phyloP scores from a whole-genome alignment of 345 rosid genomes.

The Hibiscus trionum region DNA sequence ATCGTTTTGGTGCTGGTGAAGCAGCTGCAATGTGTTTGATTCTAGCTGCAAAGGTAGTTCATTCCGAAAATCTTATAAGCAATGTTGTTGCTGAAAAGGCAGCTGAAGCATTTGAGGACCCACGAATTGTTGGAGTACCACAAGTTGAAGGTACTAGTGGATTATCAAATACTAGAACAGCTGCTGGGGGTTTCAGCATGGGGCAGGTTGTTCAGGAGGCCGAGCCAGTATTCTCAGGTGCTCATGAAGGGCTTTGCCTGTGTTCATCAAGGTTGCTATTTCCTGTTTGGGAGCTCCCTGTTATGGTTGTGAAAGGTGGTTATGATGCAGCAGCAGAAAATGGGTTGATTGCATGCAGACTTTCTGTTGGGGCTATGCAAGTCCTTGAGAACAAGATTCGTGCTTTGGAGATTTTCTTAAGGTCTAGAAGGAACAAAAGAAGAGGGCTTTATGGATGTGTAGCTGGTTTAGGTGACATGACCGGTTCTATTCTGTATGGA shows the following conservation, averaged over 20 bases:
- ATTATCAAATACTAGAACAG: constrained; percentile 67
- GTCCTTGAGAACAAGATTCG: constrained; percentile 80
- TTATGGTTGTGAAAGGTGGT: constrained; percentile 53
- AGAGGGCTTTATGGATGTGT: constrained; percentile 96
- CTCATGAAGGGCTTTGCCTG: constrained; percentile 89
- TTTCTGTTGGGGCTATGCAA: constrained; percentile 70
- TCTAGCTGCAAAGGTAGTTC: constrained; percentile 82
- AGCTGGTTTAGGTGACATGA: constrained; percentile 80
- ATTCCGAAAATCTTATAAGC: constrained; percentile 67
- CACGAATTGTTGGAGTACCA: constrained; percentile 91
- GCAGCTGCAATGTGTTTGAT: constrained; percentile 99
- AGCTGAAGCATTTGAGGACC: constrained; percentile 95
- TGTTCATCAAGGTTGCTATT: constrained; percentile 85
- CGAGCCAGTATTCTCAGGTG: constrained; percentile 91
- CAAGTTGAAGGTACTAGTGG: constrained; percentile 82
- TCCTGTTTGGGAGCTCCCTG: constrained; percentile 92
- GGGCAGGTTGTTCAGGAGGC: constrained; percentile 99
- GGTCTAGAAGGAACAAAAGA: constrained; percentile 84
- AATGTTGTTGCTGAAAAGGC: constrained; percentile 79
- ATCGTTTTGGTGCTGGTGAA: constrained; percentile 92
- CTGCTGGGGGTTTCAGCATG: constrained; percentile 94
- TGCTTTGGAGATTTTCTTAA: constrained; percentile 73
- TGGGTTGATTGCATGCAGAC: constrained; percentile 64
- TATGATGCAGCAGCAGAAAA: constrained; percentile 42
- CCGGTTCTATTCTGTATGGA: constrained; percentile 87